Base-by-base conservation (phyloP, 2,329 filamentous ascomycete genomes). In the Verticillium nonalfalfae region DNA sequence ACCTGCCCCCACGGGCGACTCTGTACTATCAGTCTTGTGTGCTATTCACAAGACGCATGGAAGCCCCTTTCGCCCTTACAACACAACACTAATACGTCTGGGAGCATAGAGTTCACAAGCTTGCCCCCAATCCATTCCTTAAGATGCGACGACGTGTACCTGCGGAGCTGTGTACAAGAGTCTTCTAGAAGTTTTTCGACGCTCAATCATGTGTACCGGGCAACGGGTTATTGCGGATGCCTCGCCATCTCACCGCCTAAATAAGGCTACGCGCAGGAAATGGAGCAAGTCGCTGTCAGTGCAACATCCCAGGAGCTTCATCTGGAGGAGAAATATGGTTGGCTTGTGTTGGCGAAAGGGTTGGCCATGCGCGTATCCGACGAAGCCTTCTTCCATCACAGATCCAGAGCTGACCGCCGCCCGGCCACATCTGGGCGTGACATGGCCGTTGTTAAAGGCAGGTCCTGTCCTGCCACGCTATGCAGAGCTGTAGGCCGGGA, bases 301-400 rank as follows among this genome's bases (percentile, higher is more conserved):
- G 21, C 45, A 11, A 26, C n/a, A 21, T 34, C 21, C n/a, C 13
- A 33, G 4, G 54, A 56, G 33, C 54, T 31, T 7, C 10, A 21
- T 15, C 18, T 38, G 52, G 18, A 54, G 11, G 34, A 7, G 13
- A 14, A 36, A 55, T 15, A 56, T 61, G 55, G 58, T 58, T 61
- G 59, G 59, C 38, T 54, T 21, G n/a, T 14, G n/a, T n/a, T 61
- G 59, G 59, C 59, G 59, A 61, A 57, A 14, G 39, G 11, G 36
- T 15, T 18, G 3, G 34, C 11, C n/a, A 58, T 61, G 59, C 59
- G 57, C 18, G 55, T n/a, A 39, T 21, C 59, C 59, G 59, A 26
- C 15, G 39, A 61, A 57, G 35, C 38, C 52, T 56, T 57, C 50
- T 60, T 18, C 60, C 36, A 60, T 59, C 26, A 33, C 45, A 45